Base-by-base conservation (phyloP, 345 rosid species). In the Viola odorata region DNA sequence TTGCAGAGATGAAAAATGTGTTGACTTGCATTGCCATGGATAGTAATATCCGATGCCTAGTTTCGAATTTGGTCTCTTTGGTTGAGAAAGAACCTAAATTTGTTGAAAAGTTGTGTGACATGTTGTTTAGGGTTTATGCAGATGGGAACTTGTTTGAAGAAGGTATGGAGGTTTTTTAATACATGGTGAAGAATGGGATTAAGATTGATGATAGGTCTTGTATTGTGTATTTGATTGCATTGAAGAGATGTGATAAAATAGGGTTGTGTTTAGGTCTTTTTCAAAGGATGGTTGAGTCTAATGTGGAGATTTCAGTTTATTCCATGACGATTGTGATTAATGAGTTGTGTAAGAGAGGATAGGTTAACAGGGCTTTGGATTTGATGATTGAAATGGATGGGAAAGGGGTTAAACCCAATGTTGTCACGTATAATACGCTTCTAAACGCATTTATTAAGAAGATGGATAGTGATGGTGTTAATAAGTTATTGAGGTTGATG, bases 141-240 rank as follows among this genome's bases (percentile, higher is more conserved):
- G 89, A 91, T 59, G 69, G 77, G 61, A 74, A 66, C 44, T 74
- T 80, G 88, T 87, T 87, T 53, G 73, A 69, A 49, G 86, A 85
- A 56, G 76, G 89, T 66, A 10, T 67, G 12, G 55, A n/a, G 72
- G 81, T 84, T 48, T 91, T 89, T 39, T 78, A 76, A 70, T 79
- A 74, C 74, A 81, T 87, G 89, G 69, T 71, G 60, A 65, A 40
- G 45, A 77, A 50, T 14, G 80, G 86, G 16, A 45, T 89, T 12
- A 69, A 64, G 57, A 77, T 87, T 32, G 89, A 85, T 52, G 88
- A 85, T 42, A 75, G 92, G 75, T 84, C 95, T 3, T 91, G 95
- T 69, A 84, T 85, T 72, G 90, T 82, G 5, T 84, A 64, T 74
- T 73, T 91, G 61, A 69, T 85, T 10, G 91, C 88, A 38, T 69